phyloP scores from a whole-genome alignment of 441 rosid species.

The Adansonia madagascariensis region DNA sequence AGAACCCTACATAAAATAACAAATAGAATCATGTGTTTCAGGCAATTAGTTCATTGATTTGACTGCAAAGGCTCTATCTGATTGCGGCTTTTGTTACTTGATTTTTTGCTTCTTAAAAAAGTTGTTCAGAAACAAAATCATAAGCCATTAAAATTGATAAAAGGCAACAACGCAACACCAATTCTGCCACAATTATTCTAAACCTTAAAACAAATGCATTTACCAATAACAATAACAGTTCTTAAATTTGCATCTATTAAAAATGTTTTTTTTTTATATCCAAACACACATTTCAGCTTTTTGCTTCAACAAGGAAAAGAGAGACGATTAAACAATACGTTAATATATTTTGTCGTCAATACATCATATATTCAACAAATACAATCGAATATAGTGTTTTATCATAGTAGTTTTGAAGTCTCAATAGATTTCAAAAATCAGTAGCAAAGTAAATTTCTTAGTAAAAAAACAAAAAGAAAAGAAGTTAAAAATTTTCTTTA shows the following conservation, averaged over 20 bases:
- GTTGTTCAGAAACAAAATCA: neutral
- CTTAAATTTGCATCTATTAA: too few relatives aligned
- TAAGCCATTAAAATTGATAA: neutral
- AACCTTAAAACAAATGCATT: neutral
- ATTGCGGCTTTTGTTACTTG: neutral
- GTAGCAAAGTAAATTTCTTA: neutral
- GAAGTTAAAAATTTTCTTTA: neutral
- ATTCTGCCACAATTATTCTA: neutral
- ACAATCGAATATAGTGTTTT: neutral
- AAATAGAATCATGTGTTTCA: neutral
- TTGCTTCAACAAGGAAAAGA: too few relatives aligned
- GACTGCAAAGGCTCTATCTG: neutral
- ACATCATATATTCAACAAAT: neutral
- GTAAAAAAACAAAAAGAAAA: neutral
- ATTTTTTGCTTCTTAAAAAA: neutral
- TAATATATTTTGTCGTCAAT: neutral
- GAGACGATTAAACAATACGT: too few relatives aligned
- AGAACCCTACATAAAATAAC: slow-evolving; percentile 40
- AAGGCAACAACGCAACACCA: neutral
- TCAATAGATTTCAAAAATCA: neutral
- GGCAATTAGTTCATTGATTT: neutral
- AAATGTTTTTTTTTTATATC: too few relatives aligned
- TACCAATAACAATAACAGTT: neutral
- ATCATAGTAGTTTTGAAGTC: neutral
- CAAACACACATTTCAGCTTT: too few relatives aligned